phyloP scores from a whole-genome alignment of 257 asterid genomes.

The Scutellaria barbata region DNA sequence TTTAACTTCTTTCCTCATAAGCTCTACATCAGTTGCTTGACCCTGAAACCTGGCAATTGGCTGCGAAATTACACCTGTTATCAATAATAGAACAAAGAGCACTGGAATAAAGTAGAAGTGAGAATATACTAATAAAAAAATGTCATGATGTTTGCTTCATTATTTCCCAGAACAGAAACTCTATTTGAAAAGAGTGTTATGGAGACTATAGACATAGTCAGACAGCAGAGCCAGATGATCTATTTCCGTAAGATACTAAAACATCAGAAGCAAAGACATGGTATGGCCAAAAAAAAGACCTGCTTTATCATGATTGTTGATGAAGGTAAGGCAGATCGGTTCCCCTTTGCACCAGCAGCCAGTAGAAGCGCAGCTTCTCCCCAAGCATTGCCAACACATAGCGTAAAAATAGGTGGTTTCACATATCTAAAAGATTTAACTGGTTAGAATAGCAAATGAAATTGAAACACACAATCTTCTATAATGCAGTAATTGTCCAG shows the following conservation, averaged over 20 bases:
- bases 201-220: constrained; percentile 5
- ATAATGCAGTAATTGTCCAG: constrained; percentile 5
- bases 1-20: constrained; percentile 79
- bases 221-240: constrained; percentile 19
- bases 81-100: constrained; percentile 13
- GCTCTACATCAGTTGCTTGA: constrained; percentile 94
- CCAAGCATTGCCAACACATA: constrained; percentile 99
- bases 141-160: constrained; percentile 14
- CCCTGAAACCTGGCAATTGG: constrained; percentile 93
- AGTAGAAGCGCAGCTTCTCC: constrained; percentile 97
- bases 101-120: constrained; percentile 14
- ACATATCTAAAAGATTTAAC: constrained; percentile 58
- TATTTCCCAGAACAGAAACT: constrained; percentile 27
- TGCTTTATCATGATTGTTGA: constrained; percentile 94
- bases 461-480: constrained; percentile 15
- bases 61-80: constrained; percentile 51
- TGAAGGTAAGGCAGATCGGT: constrained; percentile 94
- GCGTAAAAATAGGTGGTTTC: constrained; percentile 87
- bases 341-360: constrained; percentile 97
- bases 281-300: constrained; percentile 48
- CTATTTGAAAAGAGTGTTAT: background rate
- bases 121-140: background rate
- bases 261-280: constrained; percentile 16
- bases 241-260: constrained; percentile 14
- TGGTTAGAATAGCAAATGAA: constrained; percentile 24